Conservation (phyloP, 768 basidiomycete species). For the Leccinum fibrillosum region DNA sequence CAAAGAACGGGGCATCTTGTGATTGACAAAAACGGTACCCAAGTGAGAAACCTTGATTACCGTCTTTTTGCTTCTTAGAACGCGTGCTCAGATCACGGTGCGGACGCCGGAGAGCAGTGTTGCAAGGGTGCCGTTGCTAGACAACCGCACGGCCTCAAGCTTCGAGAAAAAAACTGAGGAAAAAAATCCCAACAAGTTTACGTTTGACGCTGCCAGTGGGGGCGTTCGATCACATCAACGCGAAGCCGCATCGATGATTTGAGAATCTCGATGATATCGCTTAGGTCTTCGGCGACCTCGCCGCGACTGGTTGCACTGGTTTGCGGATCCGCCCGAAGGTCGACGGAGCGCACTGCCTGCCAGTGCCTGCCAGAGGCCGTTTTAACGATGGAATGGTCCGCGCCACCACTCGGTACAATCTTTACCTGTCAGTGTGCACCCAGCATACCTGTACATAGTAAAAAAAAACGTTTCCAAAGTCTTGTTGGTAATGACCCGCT, state of each 20-base stretch:
- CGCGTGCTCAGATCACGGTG: too few relatives aligned
- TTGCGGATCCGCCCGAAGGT: background rate
- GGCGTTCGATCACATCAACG: background rate
- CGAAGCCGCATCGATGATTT: slow-evolving; percentile 30
- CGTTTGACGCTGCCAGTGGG: too few relatives aligned
- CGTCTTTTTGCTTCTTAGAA: too few relatives aligned
- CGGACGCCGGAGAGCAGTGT: too few relatives aligned
- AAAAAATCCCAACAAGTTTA: too few relatives aligned
- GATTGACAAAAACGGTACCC: too few relatives aligned
- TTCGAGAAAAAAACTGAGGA: too few relatives aligned
- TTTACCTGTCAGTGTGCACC: background rate
- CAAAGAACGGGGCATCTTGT: too few relatives aligned
- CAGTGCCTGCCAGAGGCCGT: background rate
- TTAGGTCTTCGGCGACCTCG: slow-evolving; percentile 3
- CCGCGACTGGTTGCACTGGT: background rate
- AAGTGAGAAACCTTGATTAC: too few relatives aligned
- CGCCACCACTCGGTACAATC: background rate
- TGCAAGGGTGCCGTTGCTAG: too few relatives aligned
- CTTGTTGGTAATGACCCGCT: background rate
- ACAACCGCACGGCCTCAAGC: too few relatives aligned
- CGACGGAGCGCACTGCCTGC: background rate
- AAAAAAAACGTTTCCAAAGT: background rate
- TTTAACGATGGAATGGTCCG: background rate
- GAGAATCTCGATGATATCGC: slow-evolving; percentile 28
- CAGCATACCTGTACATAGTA: background rate